Conservation (phyloP, 2,329 filamentous ascomycete genomes). For the Hypoxylon sp. region DNA sequence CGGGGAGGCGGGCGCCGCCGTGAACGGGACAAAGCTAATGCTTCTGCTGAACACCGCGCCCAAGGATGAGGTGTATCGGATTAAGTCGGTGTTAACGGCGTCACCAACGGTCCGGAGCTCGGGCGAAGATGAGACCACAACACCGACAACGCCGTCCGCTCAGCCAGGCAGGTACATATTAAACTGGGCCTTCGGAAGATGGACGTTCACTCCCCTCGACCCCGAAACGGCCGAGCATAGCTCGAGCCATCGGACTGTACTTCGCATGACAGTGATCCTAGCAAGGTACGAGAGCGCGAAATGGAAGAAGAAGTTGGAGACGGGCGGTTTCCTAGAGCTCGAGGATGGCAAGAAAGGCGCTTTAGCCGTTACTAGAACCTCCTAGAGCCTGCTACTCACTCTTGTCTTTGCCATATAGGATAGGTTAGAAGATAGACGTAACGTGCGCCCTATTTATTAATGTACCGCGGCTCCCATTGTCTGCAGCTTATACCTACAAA, state of each 20-base stretch:
- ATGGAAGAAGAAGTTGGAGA: slow-evolving; percentile 80
- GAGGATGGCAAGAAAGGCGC: slow-evolving; percentile 60
- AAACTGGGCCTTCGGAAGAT: slow-evolving; percentile 98
- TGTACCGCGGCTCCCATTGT: background rate
- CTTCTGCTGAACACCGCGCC: slow-evolving; percentile 78
- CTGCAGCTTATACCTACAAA: background rate
- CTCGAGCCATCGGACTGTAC: slow-evolving; percentile 65
- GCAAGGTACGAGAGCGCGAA: slow-evolving; percentile 79
- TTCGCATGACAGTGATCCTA: slow-evolving; percentile 82
- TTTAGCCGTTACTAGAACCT: slow-evolving; percentile 65
- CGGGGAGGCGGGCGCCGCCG: slow-evolving; percentile 54
- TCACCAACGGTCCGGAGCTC: slow-evolving; percentile 62
- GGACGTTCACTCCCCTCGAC: slow-evolving; percentile 82
- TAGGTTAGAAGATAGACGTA: background rate
- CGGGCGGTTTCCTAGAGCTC: slow-evolving; percentile 65
- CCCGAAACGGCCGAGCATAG: slow-evolving; percentile 61
- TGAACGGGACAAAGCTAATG: slow-evolving; percentile 73
- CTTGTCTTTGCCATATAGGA: background rate
- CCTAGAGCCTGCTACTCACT: slow-evolving; percentile 12
- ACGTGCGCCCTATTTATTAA: background rate
- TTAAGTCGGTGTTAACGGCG: slow-evolving; percentile 77
- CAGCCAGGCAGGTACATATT: slow-evolving; percentile 78
- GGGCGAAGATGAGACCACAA: slow-evolving; percentile 60
- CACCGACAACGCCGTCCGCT: slow-evolving; percentile 47
- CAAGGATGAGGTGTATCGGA: slow-evolving; percentile 95